Base-by-base conservation (phyloP, 2,329 filamentous ascomycete genomes). In the Nakataea oryzae region DNA sequence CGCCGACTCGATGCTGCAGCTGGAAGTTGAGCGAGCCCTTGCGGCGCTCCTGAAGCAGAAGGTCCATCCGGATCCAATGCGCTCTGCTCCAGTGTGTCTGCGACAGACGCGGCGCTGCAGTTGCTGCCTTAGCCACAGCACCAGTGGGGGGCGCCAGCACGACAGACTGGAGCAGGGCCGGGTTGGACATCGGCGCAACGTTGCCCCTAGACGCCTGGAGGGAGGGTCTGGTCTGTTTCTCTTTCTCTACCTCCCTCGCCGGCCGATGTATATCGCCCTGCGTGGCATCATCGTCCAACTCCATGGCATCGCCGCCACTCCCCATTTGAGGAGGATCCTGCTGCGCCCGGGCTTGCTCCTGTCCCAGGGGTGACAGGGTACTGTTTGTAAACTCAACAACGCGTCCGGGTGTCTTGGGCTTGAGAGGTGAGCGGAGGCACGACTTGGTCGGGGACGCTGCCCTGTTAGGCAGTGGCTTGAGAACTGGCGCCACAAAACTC, bases 381-480 rank as follows among this genome's bases (percentile, higher is more conserved):
- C 75, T 81, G 70, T 77, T 80, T 0, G 79, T 80, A 65, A 85
- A 86, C 63, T 83, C 81, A 17, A 86, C 83, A 0, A 85, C 80
- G 0, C 81, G 78, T 5, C 83, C 83, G 0, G 81, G 81, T 2
- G 81, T 85, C 64, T 78, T 83, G 3, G 81, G 78, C 67, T 86
- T 86, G 24, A 83, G 69, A 0, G 82, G 81, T 4, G 83, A 84
- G 24, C 83, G 78, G 28, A 86, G 71, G 65, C 77, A 81, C 0
- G 83, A 86, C 68, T 86, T 86, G 11, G 71, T 75, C 0, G 83
- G 83, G 1, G 82, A 85, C 5, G 78, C 77, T n/a, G 78, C 75
- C 64, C 76, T 79, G 60, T 79, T 75, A 14, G 82, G 81, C 3
- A 79, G 72, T 2, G 80, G 78, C 8, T 79, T 78, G 27, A 81